phyloP scores from a whole-genome alignment of 202 grass and related monocot species.

The Zoysia matrella region DNA sequence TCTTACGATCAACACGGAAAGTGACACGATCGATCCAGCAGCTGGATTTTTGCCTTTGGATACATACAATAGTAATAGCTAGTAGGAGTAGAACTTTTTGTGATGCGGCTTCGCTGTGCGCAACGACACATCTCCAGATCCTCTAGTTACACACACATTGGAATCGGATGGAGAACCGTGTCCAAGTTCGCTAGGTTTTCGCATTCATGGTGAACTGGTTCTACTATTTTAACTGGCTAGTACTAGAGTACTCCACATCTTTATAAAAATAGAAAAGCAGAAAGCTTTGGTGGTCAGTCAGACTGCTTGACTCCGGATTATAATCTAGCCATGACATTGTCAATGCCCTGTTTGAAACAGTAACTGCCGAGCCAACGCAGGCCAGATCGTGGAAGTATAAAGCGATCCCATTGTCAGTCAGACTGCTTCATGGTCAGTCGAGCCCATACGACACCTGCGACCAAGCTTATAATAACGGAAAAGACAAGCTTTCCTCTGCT shows the following conservation, averaged over 20 bases:
- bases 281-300: conserved; percentile 3
- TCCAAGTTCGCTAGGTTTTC: too few relatives aligned
- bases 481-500: conserved; percentile 28
- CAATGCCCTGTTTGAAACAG: conserved; percentile 55
- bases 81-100: too few relatives aligned
- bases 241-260: too few relatives aligned
- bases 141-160: too few relatives aligned
- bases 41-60: not conserved
- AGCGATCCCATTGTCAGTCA: too few relatives aligned
- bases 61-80: too few relatives aligned
- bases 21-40: conserved; percentile 12
- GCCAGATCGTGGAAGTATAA: too few relatives aligned
- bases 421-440: conserved; percentile 37
- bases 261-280: not conserved
- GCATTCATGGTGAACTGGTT: too few relatives aligned
- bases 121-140: too few relatives aligned
- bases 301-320: conserved; percentile 31
- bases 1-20: conserved; percentile 12
- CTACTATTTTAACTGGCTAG: too few relatives aligned
- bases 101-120: too few relatives aligned
- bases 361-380: conserved; percentile 17
- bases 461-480: conserved; percentile 14
- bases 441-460: conserved; percentile 37
- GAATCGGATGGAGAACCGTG: too few relatives aligned
- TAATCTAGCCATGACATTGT: conserved; percentile 25